phyloP scores from a whole-genome alignment of 208 protist species.

The Wallacemonas collosoma region DNA sequence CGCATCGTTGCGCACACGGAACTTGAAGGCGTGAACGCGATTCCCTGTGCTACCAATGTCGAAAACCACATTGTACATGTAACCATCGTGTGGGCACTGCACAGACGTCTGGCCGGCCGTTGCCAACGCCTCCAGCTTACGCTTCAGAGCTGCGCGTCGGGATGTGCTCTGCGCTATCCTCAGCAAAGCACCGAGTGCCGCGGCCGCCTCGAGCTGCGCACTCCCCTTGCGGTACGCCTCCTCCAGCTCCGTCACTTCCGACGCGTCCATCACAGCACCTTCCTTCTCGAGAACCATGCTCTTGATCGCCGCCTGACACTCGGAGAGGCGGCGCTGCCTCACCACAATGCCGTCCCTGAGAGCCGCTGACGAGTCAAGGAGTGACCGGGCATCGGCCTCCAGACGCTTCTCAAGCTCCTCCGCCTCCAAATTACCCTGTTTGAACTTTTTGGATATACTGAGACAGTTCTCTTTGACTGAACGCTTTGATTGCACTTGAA shows the following conservation, averaged over 20 bases:
- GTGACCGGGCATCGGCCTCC: too few species aligned
- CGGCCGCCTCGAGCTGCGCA: not conserved
- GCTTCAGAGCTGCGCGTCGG: not conserved
- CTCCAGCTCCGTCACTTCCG: not conserved
- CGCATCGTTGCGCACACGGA: slow-evolving; percentile 18
- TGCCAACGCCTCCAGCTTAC: not conserved
- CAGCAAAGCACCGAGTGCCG: not conserved
- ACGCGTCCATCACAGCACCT: not conserved
- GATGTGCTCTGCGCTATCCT: not conserved
- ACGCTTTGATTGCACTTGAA: not conserved
- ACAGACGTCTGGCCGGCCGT: not conserved
- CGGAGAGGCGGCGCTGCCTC: not conserved
- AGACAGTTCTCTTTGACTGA: too few species aligned
- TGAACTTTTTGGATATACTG: too few species aligned
- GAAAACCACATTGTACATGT: slow-evolving; percentile 78
- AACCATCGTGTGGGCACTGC: slow-evolving; percentile 4
- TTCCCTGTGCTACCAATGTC: slow-evolving; percentile 88
- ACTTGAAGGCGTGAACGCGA: slow-evolving; percentile 84
- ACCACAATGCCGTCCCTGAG: not conserved
- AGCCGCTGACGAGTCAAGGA: too few species aligned
- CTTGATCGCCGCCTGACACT: not conserved
- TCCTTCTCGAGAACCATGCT: not conserved
- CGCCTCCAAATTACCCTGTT: too few species aligned
- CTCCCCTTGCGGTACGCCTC: not conserved
- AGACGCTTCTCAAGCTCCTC: too few species aligned